Percentiles rank a stretch among this genome's conserved stretches.
phyloP scores from a whole-genome alignment of 1,139 yeast genomes.

The Kluyveromyces marxianus region DNA sequence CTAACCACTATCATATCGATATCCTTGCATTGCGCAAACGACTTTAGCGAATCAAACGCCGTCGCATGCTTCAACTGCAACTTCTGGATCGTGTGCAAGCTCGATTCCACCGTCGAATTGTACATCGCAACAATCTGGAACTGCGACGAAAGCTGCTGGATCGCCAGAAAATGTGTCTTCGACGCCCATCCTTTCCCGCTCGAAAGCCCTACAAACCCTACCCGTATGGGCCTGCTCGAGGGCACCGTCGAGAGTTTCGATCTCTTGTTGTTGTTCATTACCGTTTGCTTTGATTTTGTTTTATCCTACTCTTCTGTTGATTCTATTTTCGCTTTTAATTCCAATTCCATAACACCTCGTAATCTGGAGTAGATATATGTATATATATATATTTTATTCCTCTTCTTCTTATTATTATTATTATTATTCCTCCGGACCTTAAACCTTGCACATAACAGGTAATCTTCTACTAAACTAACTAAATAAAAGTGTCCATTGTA shows the following conservation, averaged over 20 bases:
- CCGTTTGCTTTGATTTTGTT: background rate
- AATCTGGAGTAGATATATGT: no score
- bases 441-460: no score
- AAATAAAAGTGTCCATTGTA: no score
- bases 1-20: constrained; percentile 24
- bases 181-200: constrained; percentile 24
- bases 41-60: constrained; percentile 19
- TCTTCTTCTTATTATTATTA: no score
- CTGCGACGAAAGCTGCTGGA: constrained; percentile 23
- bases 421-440: no score
- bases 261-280: constrained; percentile 15
- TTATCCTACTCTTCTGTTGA: background rate
- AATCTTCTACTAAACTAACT: no score
- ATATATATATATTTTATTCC: no score
- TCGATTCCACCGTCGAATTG: constrained; percentile 14
- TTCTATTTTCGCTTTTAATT: no score
- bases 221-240: constrained; percentile 19
- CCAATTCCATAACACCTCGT: no score
- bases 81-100: constrained; percentile 17
- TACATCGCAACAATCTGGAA: constrained; percentile 22
- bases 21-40: constrained; percentile 17
- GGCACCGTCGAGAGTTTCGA: constrained; percentile 25
- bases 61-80: constrained; percentile 20
- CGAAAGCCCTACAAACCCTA: constrained; percentile 23
- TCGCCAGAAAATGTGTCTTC: constrained; percentile 25